Evolutionary conservation across 31 red algal species (phyloP).

Genomic region (Porphyra umbilicalis): DNA sequence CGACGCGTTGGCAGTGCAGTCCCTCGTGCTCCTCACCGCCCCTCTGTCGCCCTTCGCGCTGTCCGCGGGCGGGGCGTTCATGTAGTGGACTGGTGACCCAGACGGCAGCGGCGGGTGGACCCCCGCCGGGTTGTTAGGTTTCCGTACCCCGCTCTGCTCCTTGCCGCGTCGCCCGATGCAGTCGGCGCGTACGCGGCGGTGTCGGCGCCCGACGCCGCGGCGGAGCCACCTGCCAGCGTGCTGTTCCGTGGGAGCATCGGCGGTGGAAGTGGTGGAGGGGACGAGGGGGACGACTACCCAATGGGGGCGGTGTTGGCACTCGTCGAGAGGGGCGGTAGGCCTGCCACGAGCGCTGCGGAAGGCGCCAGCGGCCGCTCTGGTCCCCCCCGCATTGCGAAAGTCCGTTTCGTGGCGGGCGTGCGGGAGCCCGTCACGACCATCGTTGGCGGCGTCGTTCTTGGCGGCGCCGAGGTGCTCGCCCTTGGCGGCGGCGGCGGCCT

Average conservation of each 20-base stretch:
- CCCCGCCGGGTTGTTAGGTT: background rate
- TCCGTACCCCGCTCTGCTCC: background rate
- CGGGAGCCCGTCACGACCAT: background rate
- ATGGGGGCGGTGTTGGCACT: background rate
- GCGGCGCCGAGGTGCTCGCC: background rate
- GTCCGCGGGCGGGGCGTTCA: background rate
- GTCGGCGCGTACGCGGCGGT: background rate
- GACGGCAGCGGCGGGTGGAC: background rate
- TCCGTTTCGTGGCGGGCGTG: background rate
- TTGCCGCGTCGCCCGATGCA: background rate
- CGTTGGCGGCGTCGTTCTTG: background rate
- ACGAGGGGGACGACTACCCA: background rate
- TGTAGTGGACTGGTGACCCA: background rate
- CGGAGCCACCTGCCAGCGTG: background rate
- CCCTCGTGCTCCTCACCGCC: background rate
- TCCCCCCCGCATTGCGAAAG: background rate
- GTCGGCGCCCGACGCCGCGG: background rate
- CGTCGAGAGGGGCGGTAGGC: no score
- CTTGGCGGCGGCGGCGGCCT: background rate
- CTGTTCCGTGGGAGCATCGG: background rate
- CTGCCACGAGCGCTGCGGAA: background rate
- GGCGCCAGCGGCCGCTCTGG: background rate
- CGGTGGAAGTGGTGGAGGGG: background rate
- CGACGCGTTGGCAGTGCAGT: background rate
- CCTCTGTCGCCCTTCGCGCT: background rate